These are phyloP conservation scores for Mycena leptocephala DNA, from an alignment of 768 basidiomycete species.

Conservation along the genomic window DNA sequence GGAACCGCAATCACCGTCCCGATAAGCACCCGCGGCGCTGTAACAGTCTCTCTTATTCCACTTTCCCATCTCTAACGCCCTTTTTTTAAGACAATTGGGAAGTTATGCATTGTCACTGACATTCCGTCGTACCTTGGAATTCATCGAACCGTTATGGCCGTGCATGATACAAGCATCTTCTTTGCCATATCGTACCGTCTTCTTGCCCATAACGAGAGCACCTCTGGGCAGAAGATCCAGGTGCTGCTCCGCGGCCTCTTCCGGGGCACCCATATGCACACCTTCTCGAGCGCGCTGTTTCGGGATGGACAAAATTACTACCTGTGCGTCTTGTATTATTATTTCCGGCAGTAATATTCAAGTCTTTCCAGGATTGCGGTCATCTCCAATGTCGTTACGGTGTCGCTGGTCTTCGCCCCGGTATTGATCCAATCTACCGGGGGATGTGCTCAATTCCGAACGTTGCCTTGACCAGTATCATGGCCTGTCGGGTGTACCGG, in stretches of 20 bases:
- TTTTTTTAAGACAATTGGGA: background rate
- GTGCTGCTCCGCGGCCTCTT: background rate
- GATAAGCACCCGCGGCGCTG: background rate
- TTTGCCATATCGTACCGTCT: background rate
- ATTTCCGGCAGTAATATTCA: background rate
- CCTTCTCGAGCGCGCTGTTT: background rate
- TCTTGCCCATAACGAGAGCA: background rate
- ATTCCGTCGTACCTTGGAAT: background rate
- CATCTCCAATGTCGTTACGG: background rate
- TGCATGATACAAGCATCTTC: background rate
- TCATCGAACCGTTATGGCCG: background rate
- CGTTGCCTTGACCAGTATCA: background rate
- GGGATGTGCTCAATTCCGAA: background rate
- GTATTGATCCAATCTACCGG: background rate
- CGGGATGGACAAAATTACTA: background rate
- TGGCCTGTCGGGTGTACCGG: background rate
- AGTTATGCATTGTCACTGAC: background rate
- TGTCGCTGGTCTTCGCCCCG: background rate
- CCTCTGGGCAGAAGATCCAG: background rate
- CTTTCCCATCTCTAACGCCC: no score
- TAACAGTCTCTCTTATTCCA: no score
- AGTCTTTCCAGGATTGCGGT: background rate
- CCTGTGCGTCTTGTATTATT: background rate
- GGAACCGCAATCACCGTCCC: slow-evolving; percentile 41
- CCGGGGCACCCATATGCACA: background rate